Conservation (phyloP, 129 eudicot species). For the Heracleum sosnowskyi region DNA sequence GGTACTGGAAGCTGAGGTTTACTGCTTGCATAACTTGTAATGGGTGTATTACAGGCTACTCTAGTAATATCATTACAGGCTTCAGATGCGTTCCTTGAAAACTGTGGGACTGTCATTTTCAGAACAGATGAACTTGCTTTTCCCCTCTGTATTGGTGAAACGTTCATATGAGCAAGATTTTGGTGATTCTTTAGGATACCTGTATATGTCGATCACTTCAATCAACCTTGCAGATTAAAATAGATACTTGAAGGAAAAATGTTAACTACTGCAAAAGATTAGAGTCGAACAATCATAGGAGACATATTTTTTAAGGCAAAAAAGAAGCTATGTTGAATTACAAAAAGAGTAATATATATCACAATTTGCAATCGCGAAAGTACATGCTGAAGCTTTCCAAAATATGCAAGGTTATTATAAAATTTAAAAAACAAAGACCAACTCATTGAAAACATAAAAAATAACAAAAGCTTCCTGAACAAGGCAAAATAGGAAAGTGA, state of each 20-base stretch:
- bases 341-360: not conserved
- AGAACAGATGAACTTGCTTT: constrained; percentile 19
- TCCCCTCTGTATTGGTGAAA: constrained; percentile 8
- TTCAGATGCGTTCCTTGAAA: constrained; percentile 9
- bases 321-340: not conserved
- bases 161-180: not conserved
- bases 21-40: constrained; percentile 14
- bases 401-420: not conserved
- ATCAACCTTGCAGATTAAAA: constrained; percentile 10
- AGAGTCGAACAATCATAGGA: not conserved
- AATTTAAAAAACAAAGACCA: not conserved
- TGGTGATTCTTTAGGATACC: constrained; percentile 8
- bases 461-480: not conserved
- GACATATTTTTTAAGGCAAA: not conserved
- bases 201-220: not conserved
- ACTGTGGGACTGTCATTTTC: constrained; percentile 15
- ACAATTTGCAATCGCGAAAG: not conserved
- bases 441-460: not conserved
- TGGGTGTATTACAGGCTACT: not conserved
- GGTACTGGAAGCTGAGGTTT: constrained; percentile 17
- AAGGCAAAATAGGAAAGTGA: not conserved
- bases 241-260: not conserved
- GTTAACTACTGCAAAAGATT: not conserved
- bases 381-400: not conserved
- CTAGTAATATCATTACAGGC: constrained; percentile 13